Evolutionary conservation across 176 grass and related monocot genomes (phyloP), one percentile per base, ranked within the genome.

Genomic region (Cenchrus fungigraminus): DNA sequence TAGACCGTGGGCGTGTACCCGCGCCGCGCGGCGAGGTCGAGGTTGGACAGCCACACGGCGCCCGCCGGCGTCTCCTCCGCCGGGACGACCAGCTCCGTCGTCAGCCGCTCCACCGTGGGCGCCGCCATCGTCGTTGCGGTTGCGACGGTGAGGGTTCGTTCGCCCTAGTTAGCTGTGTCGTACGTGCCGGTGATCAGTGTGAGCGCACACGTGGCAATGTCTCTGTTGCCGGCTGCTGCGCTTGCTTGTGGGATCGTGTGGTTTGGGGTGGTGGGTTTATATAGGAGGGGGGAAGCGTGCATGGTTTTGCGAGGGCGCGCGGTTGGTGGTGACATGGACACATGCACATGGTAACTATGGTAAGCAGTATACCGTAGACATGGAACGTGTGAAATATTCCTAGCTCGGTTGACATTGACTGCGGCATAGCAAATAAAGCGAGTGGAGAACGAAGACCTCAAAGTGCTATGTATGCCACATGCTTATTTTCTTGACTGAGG

Each of bases 1-100:
- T 91, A 97, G 54, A 97, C 90, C 28, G 86, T 91, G 1, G 92
- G 92, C 6, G 80, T 91, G 90, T 97, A 90, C 0, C 83, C 90
- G 5, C 88, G 76, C 8, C 83, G 72, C 0, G 75, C 83, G 0
- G 89, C 84, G 0, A 91, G 76, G 56, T 94, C 95, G 1, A 94
- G 88, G 78, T 91, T 97, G 37, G 92, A 97, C 1, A 94, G 51
- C 95, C 95, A 94, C 2, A 97, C 44, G 57, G 59, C 60, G 72
- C 60, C 80, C 17, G 12, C 74, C 32, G 91, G 89, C 14, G 91
- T 93, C 81, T 74, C 88, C 43, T 86, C 89, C 1, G 80, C 74
- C 14, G 94, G 94, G 19, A 82, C 85, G 12, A 97, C 87, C 31
- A 93, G 1, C 57, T 77, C 85, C 17, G 91, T 89, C 54, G 80